Conservation (phyloP, 345 rosid species). For the Eucalyptus erythrocorys region DNA sequence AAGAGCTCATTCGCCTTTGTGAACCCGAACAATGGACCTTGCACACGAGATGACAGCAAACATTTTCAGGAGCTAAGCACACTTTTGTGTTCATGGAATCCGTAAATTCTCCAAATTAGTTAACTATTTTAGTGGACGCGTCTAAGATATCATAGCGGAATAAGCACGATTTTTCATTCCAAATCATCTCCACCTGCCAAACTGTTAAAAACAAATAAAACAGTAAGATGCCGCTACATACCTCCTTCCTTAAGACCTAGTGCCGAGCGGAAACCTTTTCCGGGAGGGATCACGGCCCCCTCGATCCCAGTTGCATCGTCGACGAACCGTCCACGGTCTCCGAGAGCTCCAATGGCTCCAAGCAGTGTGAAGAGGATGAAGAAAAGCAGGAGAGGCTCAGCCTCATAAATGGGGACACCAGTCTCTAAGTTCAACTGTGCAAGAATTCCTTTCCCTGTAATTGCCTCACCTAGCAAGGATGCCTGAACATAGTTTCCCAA, state of each 20-base stretch:
- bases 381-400: constrained; percentile 94
- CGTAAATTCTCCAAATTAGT: not conserved
- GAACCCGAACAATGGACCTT: constrained; percentile 94
- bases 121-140: not conserved
- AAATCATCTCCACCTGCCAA: not conserved
- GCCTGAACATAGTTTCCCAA: constrained; percentile 36
- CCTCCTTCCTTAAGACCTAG: constrained; percentile 96
- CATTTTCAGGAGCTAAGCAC: not conserved
- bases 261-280: constrained; percentile 50
- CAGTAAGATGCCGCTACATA: not conserved
- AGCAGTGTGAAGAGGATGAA: constrained; percentile 87
- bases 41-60: not conserved
- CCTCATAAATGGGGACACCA: constrained; percentile 92
- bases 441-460: constrained; percentile 92
- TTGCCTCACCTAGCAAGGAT: constrained; percentile 75
- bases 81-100: not conserved
- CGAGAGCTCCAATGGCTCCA: constrained; percentile 95
- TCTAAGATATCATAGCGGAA: not conserved
- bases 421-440: constrained; percentile 82
- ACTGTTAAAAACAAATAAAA: not conserved
- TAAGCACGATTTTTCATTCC: not conserved
- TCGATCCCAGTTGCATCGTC: constrained; percentile 77
- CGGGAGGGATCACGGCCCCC: constrained; percentile 79
- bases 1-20: constrained; percentile 89
- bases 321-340: constrained; percentile 83